Conservation (phyloP, 768 basidiomycete species). For the Strobilomyces confusus region DNA sequence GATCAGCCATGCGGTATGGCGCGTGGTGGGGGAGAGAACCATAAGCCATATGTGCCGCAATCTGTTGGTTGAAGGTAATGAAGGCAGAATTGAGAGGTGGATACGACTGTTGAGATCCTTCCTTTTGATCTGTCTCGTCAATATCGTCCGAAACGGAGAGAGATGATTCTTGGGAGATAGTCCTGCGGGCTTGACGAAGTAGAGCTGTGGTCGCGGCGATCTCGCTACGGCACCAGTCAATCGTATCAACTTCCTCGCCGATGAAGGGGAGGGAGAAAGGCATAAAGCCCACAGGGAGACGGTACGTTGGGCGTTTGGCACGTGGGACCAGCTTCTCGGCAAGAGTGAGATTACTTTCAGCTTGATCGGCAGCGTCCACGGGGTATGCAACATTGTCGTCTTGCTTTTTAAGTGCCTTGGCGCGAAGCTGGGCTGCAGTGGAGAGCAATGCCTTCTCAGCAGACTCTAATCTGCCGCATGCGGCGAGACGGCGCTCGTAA, state of each 20-base stretch:
- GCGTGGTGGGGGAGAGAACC: constrained; percentile 75
- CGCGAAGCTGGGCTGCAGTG: constrained; percentile 68
- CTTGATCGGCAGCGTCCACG: constrained; percentile 22
- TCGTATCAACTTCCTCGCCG: constrained; percentile 89
- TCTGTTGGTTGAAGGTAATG: constrained; percentile 88
- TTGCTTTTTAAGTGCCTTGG: constrained; percentile 48
- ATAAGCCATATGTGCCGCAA: constrained; percentile 85
- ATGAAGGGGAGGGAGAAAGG: constrained; percentile 59
- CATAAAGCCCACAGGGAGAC: constrained; percentile 51
- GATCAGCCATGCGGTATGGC: constrained; percentile 75
- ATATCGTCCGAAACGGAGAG: constrained; percentile 23
- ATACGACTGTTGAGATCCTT: constrained; percentile 35
- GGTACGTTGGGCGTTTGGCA: constrained; percentile 74
- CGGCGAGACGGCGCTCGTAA: constrained; percentile 70
- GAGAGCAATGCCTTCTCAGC: constrained; percentile 79
- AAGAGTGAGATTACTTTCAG: constrained; percentile 30
- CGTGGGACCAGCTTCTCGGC: constrained; percentile 60
- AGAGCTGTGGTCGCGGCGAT: constrained; percentile 53
- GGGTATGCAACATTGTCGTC: constrained; percentile 21
- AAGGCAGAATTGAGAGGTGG: constrained; percentile 73
- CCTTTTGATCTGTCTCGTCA: constrained; percentile 9
- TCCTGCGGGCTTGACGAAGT: constrained; percentile 48
- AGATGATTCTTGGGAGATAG: constrained; percentile 16
- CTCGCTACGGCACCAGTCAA: constrained; percentile 83
- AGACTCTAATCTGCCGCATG: constrained; percentile 76